Base-by-base conservation (phyloP, 108 stramenopile genomes). In the Stephanodiscus triporus region DNA sequence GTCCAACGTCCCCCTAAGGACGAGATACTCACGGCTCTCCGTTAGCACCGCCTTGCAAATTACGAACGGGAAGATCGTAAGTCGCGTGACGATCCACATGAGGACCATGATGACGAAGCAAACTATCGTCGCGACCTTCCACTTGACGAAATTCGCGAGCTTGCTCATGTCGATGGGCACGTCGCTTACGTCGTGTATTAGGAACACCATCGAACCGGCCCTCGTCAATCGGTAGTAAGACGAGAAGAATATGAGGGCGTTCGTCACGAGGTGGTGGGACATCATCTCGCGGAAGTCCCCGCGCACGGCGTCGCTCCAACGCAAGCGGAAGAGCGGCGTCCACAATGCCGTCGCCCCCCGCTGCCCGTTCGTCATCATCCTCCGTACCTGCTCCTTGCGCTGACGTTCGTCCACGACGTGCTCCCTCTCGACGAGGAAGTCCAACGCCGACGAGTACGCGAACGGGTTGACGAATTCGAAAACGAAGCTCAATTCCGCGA, bases 271-370 rank as follows among this genome's bases (percentile, higher is more conserved):
- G 68, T 96, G 95, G 83, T 96, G 95, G 17, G 89, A 77, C 55
- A 90, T 85, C 95, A 96, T 96, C 73, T 96, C 95, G 19, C 85
- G 84, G 83, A 94, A 96, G 66, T 96, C 95, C 6, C 95, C 95
- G 16, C 95, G 90, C 34, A 83, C 74, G 13, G 85, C 82, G 1
- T 82, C 50, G 51, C 83, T 83, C 91, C 91, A 95, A 13, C 62
- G 71, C 56, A 95, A 37, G 45, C 38, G 63, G 43, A 89, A 70
- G 7, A 88, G 57, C 10, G 82, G 77, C 24, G 78, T 83, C 73
- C 73, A 79, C 9, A 81, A 14, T 6, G 75, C 16, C 13, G 58
- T 58, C n/a, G 29, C 19, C 67, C 26, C 42, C 64, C 43, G 23
- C 0, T 20, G 17, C 4, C 26, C 24, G 27, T 26, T 2, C 23